Base-by-base conservation (phyloP, 2,329 filamentous ascomycete species). In the Dendryphion nanum region DNA sequence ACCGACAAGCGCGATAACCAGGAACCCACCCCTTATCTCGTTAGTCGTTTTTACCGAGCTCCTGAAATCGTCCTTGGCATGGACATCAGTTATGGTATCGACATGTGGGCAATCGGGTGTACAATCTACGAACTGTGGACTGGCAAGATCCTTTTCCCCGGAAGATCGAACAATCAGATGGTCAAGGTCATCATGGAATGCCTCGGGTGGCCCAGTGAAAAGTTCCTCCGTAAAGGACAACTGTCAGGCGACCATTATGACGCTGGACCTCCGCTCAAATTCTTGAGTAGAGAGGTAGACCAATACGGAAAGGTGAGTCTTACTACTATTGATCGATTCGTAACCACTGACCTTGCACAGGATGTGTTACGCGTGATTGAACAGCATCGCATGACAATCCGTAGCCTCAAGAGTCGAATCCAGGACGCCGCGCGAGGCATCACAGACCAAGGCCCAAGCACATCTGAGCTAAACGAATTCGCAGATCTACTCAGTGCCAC, bases 1-100 rank as follows among this genome's bases (percentile, higher is more conserved):
- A 91, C 91, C 40, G 86, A 95, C 57, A 83, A 85, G 38, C 85
- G 86, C 10, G 93, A 98, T 29, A 53, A 53, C 10, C 93, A 86
- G 47, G 89, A 95, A 57, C 86, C 95, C 45, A 95, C 89, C 1
- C 89, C 89, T 10, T 97, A 97, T 61, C 82, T 98, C 2, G 89
- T 97, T 59, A 96, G 89, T 71, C 85, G 94, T 39, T 98, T 97
- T 69, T 98, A 98, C 65, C 85, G 93, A 44, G 93, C 93, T 3
- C 93, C 94, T 2, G 93, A 98, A 70, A 89, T 98, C 60, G 95
- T 98, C 45, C 77, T 98, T 3, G 93, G 93, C n/a, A 90, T 96
- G 73, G 85, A 86, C 7, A 95, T 95, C 64, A 89, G 95, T 62
- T 94, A 91, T 62, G 85, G 86, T 6, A 88, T 97, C 49, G 93